Conservation (phyloP, 306 rosid genomes). For the Carpinus viminea region DNA sequence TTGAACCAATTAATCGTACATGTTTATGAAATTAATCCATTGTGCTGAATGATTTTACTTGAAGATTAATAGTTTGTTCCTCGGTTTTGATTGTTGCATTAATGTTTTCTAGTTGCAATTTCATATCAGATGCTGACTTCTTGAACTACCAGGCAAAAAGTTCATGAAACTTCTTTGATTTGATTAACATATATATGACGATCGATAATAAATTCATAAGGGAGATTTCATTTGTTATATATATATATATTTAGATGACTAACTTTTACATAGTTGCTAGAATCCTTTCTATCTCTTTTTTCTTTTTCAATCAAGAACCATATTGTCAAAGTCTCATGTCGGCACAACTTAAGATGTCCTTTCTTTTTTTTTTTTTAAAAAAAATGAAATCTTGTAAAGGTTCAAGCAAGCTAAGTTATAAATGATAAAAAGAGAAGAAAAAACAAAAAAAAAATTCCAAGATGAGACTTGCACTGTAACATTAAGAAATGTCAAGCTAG, state of each 20-base stretch:
- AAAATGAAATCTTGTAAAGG: background rate
- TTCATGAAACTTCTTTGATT: background rate
- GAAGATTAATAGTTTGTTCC: no score
- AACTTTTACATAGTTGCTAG: background rate
- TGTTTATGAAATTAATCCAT: background rate
- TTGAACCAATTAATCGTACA: background rate
- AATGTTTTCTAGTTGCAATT: background rate
- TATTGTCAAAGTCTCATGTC: background rate
- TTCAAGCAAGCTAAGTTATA: background rate
- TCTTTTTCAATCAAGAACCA: background rate
- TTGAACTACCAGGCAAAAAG: background rate
- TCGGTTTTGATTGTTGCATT: conserved; percentile 9
- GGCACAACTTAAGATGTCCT: background rate
- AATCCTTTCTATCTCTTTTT: background rate
- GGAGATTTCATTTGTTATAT: background rate
- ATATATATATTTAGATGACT: background rate
- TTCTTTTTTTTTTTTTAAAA: no score
- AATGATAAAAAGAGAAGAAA: background rate
- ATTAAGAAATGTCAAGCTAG: background rate
- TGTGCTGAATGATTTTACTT: conserved; percentile 12
- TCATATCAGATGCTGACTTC: background rate
- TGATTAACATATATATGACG: background rate
- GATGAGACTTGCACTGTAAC: background rate
- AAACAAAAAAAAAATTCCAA: background rate
- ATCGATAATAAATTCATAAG: background rate